Base-by-base conservation (phyloP, 345 rosid species). In the Ailanthus altissimus region DNA sequence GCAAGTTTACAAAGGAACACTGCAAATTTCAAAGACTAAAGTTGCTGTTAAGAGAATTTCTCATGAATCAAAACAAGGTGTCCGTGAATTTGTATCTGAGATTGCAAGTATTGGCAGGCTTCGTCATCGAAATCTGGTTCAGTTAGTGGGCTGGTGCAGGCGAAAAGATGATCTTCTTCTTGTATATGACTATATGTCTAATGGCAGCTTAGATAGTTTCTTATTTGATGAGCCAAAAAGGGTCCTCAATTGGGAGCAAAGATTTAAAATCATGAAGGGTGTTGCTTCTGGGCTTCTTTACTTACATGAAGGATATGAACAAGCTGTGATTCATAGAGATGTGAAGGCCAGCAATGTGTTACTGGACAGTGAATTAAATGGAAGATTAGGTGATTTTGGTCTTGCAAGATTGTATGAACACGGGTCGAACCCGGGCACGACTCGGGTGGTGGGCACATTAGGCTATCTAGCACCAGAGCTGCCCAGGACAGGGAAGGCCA, bases 391-490 rank as follows among this genome's bases (percentile, higher is more conserved):
- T 4, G 99, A 92, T 84, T 95, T 95, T 46, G 98, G 99, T 21
- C 89, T 95, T 7, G 97, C 99, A 15, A 85, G 92, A 83, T 72
- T 95, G 82, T 91, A 90, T 6, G 97, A 90, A 72, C 97, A 89
- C 23, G 97, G 97, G 15, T 81, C 93, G 13, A 90, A 92, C 75
- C 98, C 98, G 26, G 83, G 85, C 69, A 93, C 98, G 16, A 95
- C 98, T 0, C 88, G 89, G 13, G 97, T 95, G 3, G 98, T 93
- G 12, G 97, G 99, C 70, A 95, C 99, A 8, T 79, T 95, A 77
- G 98, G 99, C 0, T 95, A 95, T 84, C 72, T 95, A 62, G 98
- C 99, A 26, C 99, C 99, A 2, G 99, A 95, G 75, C 84, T 90
- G 5, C 88, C 97, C 15, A 78, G 89, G 79, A 92, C 97, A 13